Conservation (phyloP, 1,284 basidiomycete species). For the Pascua guehoae region DNA sequence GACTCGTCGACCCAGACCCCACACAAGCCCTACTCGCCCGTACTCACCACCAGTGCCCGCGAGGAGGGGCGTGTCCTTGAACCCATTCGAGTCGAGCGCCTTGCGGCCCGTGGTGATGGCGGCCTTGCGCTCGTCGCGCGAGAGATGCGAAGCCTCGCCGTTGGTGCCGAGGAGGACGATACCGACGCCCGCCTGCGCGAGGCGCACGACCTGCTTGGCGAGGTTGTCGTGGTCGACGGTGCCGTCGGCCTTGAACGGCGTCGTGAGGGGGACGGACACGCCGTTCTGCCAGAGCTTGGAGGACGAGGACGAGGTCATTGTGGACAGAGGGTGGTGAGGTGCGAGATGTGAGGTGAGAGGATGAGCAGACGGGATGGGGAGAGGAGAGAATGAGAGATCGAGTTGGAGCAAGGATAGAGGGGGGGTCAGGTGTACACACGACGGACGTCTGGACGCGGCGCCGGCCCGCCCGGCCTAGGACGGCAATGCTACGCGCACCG, state of each 20-base stretch:
- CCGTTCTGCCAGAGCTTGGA: constrained; percentile 37
- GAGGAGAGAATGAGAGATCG: not conserved
- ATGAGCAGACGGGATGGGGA: not conserved
- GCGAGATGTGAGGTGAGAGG: not conserved
- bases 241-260: constrained; percentile 48
- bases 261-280: constrained; percentile 52
- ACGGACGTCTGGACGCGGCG: not conserved
- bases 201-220: constrained; percentile 49
- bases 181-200: constrained; percentile 51
- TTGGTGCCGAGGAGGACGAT: constrained; percentile 53
- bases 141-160: constrained; percentile 60
- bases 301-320: constrained; percentile 8
- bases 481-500: not conserved
- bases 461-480: not conserved
- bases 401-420: not conserved
- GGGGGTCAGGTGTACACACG: not conserved
- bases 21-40: not conserved
- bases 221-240: constrained; percentile 47
- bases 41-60: constrained; percentile 75
- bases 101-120: constrained; percentile 65
- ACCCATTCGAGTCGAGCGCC: constrained; percentile 70
- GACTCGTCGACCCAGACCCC: too few species aligned
- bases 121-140: constrained; percentile 62
- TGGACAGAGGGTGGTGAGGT: not conserved
- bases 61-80: constrained; percentile 65